A percentile compares a stretch with the other conserved stretches of the same genome.
These are phyloP conservation scores for Colletotrichum cereale DNA, from an alignment of 2,329 filamentous ascomycete species.

Conservation along the genomic window DNA sequence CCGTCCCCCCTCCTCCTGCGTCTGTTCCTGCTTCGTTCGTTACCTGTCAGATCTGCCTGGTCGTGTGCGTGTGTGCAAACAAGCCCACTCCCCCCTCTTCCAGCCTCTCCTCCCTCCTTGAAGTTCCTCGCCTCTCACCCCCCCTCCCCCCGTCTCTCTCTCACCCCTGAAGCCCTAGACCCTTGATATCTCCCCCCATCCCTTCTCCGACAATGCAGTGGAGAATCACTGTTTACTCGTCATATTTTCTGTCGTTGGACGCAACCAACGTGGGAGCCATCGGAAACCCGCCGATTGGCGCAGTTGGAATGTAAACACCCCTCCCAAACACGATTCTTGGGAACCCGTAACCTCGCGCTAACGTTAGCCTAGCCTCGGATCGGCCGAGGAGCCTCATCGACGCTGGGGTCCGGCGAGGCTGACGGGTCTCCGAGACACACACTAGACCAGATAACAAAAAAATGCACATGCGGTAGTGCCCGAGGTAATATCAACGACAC, in stretches of 20 bases:
- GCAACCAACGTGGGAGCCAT: background rate
- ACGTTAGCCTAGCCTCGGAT: background rate
- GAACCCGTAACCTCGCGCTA: background rate
- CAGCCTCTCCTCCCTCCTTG: background rate
- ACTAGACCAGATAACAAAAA: background rate
- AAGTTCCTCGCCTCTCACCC: background rate
- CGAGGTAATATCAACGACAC: background rate
- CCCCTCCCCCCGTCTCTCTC: background rate
- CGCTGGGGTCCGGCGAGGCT: constrained; percentile 16
- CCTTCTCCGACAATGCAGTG: background rate
- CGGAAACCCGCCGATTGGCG: constrained; percentile 35
- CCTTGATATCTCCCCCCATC: background rate
- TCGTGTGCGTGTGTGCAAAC: constrained; percentile 1
- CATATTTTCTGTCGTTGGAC: background rate
- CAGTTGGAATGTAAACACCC: background rate
- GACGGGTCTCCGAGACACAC: background rate
- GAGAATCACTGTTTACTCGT: constrained; percentile 9
- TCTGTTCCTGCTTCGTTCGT: constrained; percentile 8
- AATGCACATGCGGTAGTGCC: background rate
- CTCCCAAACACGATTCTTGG: background rate
- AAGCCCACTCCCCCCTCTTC: constrained; percentile 3
- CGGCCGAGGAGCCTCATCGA: constrained; percentile 27
- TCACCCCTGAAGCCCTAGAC: background rate
- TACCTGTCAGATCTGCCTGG: constrained; percentile 29
- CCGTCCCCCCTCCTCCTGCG: background rate